A percentile compares a stretch with the other conserved stretches of the same genome.
Evolutionary conservation across 2,329 filamentous ascomycete genomes (phyloP).

Genomic region (Fusarium torreyae): DNA sequence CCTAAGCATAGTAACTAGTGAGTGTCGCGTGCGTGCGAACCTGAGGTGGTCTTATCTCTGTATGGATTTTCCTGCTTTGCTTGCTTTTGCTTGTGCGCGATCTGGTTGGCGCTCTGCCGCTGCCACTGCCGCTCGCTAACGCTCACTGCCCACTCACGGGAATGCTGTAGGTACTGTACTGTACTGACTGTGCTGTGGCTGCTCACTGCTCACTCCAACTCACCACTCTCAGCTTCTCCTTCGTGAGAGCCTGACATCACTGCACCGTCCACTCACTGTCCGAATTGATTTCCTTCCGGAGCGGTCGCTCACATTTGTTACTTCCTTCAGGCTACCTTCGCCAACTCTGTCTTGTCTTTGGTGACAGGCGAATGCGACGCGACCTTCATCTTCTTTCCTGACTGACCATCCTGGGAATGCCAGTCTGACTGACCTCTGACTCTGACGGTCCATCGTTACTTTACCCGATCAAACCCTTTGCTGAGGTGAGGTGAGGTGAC

Average conservation of each 20-base stretch:
- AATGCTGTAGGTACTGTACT: constrained; percentile 1
- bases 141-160: constrained; percentile 10
- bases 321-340: constrained; percentile 11
- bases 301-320: constrained; percentile 11
- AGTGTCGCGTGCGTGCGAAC: constrained; percentile 38
- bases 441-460: neutral
- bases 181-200: neutral
- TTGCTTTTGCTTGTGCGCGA: constrained; percentile 5
- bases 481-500: constrained; percentile 14
- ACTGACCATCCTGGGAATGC: constrained; percentile 42
- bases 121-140: constrained; percentile 44
- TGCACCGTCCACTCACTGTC: constrained; percentile 17
- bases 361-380: constrained; percentile 27
- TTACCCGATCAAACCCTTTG: constrained; percentile 1
- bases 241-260: constrained; percentile 41
- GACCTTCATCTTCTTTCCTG: constrained; percentile 5
- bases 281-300: constrained; percentile 4
- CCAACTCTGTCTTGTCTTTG: constrained; percentile 8
- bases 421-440: constrained; percentile 9
- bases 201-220: neutral
- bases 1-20: neutral
- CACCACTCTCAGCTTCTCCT: constrained; percentile 11
- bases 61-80: constrained; percentile 19
- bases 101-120: constrained; percentile 25
- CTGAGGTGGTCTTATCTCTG: constrained; percentile 10